Evolutionary conservation across 768 basidiomycete species (phyloP), one percentile per base, ranked within the genome.

Genomic region (Mycena metata): DNA sequence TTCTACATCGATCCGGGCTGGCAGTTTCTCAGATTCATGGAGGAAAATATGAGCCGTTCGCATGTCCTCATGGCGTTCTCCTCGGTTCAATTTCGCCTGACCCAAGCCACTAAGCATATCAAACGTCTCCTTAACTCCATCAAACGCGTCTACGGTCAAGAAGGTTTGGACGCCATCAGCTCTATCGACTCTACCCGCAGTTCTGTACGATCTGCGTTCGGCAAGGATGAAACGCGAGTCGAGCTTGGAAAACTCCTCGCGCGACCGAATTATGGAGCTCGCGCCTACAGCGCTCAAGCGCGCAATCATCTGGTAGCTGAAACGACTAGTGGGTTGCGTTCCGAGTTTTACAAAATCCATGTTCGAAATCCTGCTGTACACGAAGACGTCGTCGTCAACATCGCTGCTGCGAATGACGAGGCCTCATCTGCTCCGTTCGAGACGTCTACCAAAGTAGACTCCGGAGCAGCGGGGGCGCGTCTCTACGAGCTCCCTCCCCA

Each of bases 21-120:
- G 64, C 8, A 65, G 12, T 16, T 51, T 1, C 56, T 65, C 2
- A 47, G 47, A 5, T 39, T 65, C 10, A 50, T 58, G 35, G 64
- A 65, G 24, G 26, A 35, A 8, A 64, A 64, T 16, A 1, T 26
- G 12, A 64, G 63, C 35, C 52, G 45, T 12, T 21, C 23, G 2
- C 0, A 12, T 0, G 50, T 65, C 24, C 21, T 64, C 43, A 36
- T 64, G 45, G 3, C 51, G 0, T 55, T 23, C 45, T 21, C 52
- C 21, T 55, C 13, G 3, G 19, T 64, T 3, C 62, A 57, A 11
- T 23, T 26, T 10, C 64, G 64, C 0, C 3, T 65, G 5, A 9
- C 4, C 0, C 39, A 42, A 3, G 39, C 64, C 0, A 11, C 17
- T 2, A 35, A 52, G n/a, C 57, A 60, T 24, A 43, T 59, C 19